Evolutionary conservation across 129 eudicot species (phyloP).

Genomic region (Kitagawia praeruptora): DNA sequence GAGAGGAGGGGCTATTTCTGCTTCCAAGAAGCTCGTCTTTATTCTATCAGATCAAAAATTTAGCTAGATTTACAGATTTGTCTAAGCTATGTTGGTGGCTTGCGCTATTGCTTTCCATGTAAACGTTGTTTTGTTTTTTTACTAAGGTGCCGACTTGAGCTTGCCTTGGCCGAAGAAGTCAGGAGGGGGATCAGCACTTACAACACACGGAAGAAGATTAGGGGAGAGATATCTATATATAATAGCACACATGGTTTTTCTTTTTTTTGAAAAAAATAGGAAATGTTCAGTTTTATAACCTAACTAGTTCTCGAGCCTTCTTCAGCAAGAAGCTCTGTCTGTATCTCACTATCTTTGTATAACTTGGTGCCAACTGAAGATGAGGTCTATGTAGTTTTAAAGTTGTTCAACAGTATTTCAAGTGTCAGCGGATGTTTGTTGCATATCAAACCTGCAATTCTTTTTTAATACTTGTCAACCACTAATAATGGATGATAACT

Average conservation of each 20-base stretch:
- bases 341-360: background rate
- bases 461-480: background rate
- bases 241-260: background rate
- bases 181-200: background rate
- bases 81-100: background rate
- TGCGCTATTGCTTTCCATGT: background rate
- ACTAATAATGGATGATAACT: constrained; percentile 1
- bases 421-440: background rate
- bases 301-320: background rate
- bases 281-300: background rate
- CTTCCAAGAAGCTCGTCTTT: background rate
- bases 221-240: background rate
- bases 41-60: background rate
- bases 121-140: background rate
- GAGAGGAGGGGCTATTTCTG: background rate
- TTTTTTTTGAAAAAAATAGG: background rate
- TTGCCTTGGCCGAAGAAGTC: background rate
- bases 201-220: background rate
- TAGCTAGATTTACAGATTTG: background rate
- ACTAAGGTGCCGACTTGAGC: background rate
- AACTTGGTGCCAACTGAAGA: background rate
- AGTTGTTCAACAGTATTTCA: background rate
- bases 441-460: background rate
- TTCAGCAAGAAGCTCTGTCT: background rate
- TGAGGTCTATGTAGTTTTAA: background rate